Base-by-base conservation (phyloP, 1,284 basidiomycete species). In the Trichosporon sp. region DNA sequence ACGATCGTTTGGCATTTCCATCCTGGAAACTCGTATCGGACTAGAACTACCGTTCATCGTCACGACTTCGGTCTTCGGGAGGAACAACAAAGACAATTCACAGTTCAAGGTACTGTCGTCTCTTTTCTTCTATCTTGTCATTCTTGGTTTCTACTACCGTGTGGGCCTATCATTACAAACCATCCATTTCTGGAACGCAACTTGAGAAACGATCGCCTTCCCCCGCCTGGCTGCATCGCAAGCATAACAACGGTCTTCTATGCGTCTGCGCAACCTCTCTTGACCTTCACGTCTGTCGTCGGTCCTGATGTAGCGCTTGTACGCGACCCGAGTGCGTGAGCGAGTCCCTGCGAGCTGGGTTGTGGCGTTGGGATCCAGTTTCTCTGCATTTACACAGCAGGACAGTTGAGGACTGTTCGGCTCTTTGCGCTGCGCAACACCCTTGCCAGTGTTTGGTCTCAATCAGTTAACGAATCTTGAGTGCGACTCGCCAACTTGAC, bases 211-310 rank as follows among this genome's bases (percentile, higher is more conserved):
- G 40, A 63, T 61, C 36, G 66, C 69, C 69, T 70, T 68, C 69
- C 69, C 69, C 69, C 69, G 69, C 69, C 66, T 63, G 56, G 66
- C 69, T 70, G 59, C 69, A 68, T 70, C 66, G 69, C 64, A 57
- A 70, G 44, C 66, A 63, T 58, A 64, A 40, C 66, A 37, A 65
- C 31, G 60, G 67, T 61, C 61, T 56, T 40, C 19, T 31, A 16
- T 40, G 33, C 56, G 66, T 46, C 56, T 58, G 31, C 36, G 29
- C 46, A 16, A 58, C 59, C 61, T 37, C 64, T 63, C 62, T 27
- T 49, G 62, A 29, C 37, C 62, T 56, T 61, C 62, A 63, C 64
- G 62, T 60, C 64, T 66, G 65, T 62, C 59, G 58, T 27, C 49
- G 52, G 46, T 56, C 62, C 61, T 63, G 64, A 63, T 31, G 64